Base-by-base conservation (phyloP, 441 rosid genomes). In the Capsella rubella region DNA sequence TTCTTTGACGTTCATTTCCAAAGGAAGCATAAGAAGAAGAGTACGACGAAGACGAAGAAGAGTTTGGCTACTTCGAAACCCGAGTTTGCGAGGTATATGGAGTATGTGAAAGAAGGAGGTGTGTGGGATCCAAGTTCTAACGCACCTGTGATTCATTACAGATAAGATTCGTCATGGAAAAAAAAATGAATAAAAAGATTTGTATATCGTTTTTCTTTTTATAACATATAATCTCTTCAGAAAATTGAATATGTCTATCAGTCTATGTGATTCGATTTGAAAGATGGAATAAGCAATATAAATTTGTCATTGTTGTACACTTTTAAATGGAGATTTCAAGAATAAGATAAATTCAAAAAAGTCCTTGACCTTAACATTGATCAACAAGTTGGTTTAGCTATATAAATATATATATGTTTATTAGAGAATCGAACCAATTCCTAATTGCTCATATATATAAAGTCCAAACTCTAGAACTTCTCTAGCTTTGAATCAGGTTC, bases 61-160 rank as follows among this genome's bases (percentile, higher is more conserved):
- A 90, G 80, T 87, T 86, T 79, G 58, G 59, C 89, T 5, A 87
- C 95, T 3, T 84, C 95, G 0, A 85, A 79, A 69, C 95, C 93
- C 0, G 95, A 92, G 56, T 84, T 89, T 18, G 83, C 89, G 0
- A 86, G 96, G 85, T 92, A 92, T 73, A 65, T 92, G 46, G 85
- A 85, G 72, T 92, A 90, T 49, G 59, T 90, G 16, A 92, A 78
- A 71, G 96, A 90, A 47, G 93, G 90, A 9, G 98, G 96, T 60
- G 72, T 76, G 8, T 87, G 91, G 92, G 90, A 86, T 78, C 63
- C 31, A 0, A 82, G 42, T 13, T 77, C 89, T 32, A 85, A 81
- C 67, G 71, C 63, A 72, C 84, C 94, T 9, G 85, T 82, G 1
- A 78, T 87, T 27, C 76, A 86, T 61, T 84, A 71, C 47, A 80